Evolutionary conservation across 257 asterid species (phyloP), one percentile per base, ranked within the genome.

Genomic region (Capsicum chinense): DNA sequence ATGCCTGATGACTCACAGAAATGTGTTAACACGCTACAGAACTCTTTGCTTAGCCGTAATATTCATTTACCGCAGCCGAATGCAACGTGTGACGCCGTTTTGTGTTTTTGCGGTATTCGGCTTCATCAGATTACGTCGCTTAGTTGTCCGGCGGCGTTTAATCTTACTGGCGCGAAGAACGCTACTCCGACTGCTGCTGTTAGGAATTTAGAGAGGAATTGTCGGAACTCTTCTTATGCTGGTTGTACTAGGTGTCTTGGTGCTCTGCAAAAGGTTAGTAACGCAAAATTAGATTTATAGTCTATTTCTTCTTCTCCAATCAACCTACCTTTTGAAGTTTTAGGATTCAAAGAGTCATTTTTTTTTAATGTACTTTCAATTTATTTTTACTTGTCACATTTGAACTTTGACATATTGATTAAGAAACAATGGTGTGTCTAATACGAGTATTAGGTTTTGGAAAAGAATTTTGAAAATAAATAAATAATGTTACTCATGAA

Each of bases 1-100:
- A 92, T 94, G 95, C 99, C 99, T 4, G 98, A 94, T 64, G 99
- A 96, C 89, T 93, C 98, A 1, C 99, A 96, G 90, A 93, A 90
- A 85, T 96, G 99, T 37, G 99, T 94, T 47, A 87, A 93, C 89
- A 86, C 98, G 83, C 94, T 96, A 37, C 99, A 94, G 87, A 87
- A 47, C 86, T 92, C 98, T 58, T 44, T 96, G 83, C 58, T 69
- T 67, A 88, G 90, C 85, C 92, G 98, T n/a, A 88, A 90, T 81
- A 94, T 96, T 16, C 90, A 88, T 11, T 79, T 96, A 5, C 95
- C 97, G 0, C 95, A 92, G 89, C 95, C 98, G 5, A 96, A 96
- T 88, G 88, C 90, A 5, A 86, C 98, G 14, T 96, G 99, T 90
- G 99, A 96, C 86, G 90, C 99, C 86, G 95, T 94, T 44, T 83